These are phyloP conservation scores for Emergomyces orientalis DNA, from an alignment of 2,329 filamentous ascomycete species.

Conservation along the genomic window DNA sequence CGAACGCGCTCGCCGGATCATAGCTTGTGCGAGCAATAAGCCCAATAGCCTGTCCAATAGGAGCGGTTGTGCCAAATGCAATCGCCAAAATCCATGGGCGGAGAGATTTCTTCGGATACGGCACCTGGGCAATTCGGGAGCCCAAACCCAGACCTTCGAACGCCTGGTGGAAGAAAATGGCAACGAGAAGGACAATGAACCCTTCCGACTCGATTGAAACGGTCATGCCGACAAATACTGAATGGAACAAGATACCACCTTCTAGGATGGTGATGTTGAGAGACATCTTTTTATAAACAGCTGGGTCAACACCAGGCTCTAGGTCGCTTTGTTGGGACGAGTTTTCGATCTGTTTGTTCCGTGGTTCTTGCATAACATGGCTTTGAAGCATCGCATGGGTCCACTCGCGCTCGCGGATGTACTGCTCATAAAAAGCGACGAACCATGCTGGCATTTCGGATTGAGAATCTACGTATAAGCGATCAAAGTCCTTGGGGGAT, in stretches of 20 bases:
- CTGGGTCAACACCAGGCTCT: constrained; percentile 29
- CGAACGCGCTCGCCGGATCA: constrained; percentile 54
- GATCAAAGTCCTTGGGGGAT: constrained; percentile 8
- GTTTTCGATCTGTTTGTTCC: neutral
- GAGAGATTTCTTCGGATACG: constrained; percentile 47
- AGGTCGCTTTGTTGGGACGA: constrained; percentile 19
- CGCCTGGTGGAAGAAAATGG: constrained; percentile 68
- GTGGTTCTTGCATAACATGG: neutral
- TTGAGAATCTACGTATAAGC: constrained; percentile 5
- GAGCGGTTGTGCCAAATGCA: constrained; percentile 55
- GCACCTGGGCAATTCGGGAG: constrained; percentile 59
- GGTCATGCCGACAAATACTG: constrained; percentile 65
- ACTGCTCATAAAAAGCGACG: constrained; percentile 40
- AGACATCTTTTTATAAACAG: constrained; percentile 49
- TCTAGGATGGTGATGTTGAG: constrained; percentile 63
- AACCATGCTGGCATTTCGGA: constrained; percentile 14
- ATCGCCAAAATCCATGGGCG: constrained; percentile 54
- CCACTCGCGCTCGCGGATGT: constrained; percentile 51
- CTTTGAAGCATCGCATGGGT: constrained; percentile 47
- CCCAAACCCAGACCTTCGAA: constrained; percentile 69
- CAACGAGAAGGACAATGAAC: constrained; percentile 44
- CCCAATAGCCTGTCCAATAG: constrained; percentile 57
- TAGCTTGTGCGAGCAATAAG: constrained; percentile 49
- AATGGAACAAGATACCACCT: constrained; percentile 68
- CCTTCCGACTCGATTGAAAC: constrained; percentile 56